Evolutionary conservation across 2,329 filamentous ascomycete species (phyloP).

Genomic region (Fusarium tanahbumbuense): DNA sequence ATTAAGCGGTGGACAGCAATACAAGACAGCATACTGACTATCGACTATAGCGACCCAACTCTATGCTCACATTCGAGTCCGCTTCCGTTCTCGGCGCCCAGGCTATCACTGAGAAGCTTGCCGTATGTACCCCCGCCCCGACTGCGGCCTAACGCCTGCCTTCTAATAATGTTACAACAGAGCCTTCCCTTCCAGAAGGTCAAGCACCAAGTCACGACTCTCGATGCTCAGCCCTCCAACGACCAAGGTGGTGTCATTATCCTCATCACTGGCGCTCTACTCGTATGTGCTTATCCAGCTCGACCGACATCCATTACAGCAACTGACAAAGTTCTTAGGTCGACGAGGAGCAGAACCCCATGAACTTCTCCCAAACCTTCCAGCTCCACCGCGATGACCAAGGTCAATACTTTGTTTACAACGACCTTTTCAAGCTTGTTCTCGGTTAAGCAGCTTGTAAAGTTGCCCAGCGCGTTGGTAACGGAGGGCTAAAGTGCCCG

Average conservation of each 20-base stretch:
- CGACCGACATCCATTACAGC: not conserved
- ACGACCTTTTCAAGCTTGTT: constrained; percentile 94
- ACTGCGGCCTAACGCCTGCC: too few species aligned
- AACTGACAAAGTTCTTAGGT: constrained; percentile 65
- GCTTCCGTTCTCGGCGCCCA: constrained; percentile 70
- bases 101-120: constrained; percentile 82
- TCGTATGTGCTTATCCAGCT: constrained; percentile 66
- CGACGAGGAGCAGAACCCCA: constrained; percentile 85
- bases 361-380: constrained; percentile 93
- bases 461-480: constrained; percentile 5
- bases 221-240: constrained; percentile 84
- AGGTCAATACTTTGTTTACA: constrained; percentile 86
- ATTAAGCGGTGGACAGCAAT: constrained; percentile 60
- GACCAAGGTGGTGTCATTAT: constrained; percentile 78
- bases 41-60: constrained; percentile 54
- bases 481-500: constrained; percentile 5
- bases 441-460: constrained; percentile 63
- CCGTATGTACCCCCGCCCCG: constrained; percentile 64
- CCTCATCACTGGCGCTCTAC: constrained; percentile 85
- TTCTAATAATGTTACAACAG: constrained; percentile 57
- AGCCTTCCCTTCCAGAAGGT: constrained; percentile 84
- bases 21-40: constrained; percentile 48
- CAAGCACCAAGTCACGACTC: constrained; percentile 78
- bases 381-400: constrained; percentile 77
- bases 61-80: constrained; percentile 95